A percentile compares a stretch with the other conserved stretches of the same genome.
Evolutionary conservation across 164 flowering plant genomes (phyloP).

Genomic region (Vitis vinifera): ASM3070453v1 NC_081811.1:22168501-22169000

Average conservation of each 20-base stretch:
- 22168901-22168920: no score
- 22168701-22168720: constrained; percentile 17
- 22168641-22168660: background rate
- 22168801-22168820: background rate
- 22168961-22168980: no score
- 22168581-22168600: background rate
- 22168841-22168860: background rate
- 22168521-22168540: constrained; percentile 75
- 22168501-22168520: constrained; percentile 95
- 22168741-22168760: constrained; percentile 98
- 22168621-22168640: background rate
- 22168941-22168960: no score
- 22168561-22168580: constrained; percentile 8
- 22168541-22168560: constrained; percentile 9
- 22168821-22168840: background rate
- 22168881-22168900: background rate
- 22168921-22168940: no score
- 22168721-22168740: constrained; percentile 99
- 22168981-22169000: no score
- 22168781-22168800: constrained; percentile 6
- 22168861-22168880: background rate
- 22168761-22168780: constrained; percentile 97
- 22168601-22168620: background rate
- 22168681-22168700: constrained; percentile 9
- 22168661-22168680: background rate